phyloP scores from a whole-genome alignment of 768 basidiomycete genomes.

The Rhizopogon rudus region DNA sequence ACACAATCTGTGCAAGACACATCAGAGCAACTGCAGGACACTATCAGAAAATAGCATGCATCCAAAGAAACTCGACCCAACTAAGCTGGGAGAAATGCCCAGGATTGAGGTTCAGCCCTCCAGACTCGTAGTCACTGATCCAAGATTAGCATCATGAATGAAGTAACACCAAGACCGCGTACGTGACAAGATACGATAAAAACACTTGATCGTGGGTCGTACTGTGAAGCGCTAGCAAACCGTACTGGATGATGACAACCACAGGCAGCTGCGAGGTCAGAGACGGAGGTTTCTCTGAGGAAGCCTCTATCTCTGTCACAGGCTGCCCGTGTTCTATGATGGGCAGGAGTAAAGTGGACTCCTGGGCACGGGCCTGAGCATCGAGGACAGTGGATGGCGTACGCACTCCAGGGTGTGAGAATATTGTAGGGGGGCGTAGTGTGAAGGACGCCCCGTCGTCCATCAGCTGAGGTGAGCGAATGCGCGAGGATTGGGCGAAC shows the following conservation, averaged over 20 bases:
- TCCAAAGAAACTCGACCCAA: slow-evolving; percentile 28
- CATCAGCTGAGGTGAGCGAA: slow-evolving; percentile 20
- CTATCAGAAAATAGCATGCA: slow-evolving; percentile 6
- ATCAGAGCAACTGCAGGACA: slow-evolving; percentile 70
- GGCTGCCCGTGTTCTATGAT: slow-evolving; percentile 44
- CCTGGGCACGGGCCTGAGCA: slow-evolving; percentile 54
- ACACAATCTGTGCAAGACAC: slow-evolving; percentile 91
- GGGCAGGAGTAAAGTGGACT: slow-evolving; percentile 36
- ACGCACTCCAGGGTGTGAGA: slow-evolving; percentile 77
- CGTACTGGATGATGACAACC: slow-evolving; percentile 86
- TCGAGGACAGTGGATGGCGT: slow-evolving; percentile 73
- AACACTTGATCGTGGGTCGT: slow-evolving; percentile 91
- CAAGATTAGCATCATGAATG: background rate
- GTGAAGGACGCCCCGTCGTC: slow-evolving; percentile 35
- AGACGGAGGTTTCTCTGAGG: slow-evolving; percentile 54
- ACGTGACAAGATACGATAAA: slow-evolving; percentile 77
- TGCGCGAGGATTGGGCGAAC: slow-evolving; percentile 20
- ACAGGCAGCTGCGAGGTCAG: slow-evolving; percentile 73
- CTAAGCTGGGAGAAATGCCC: slow-evolving; percentile 91
- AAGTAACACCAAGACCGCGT: slow-evolving; percentile 7
- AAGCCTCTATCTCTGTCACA: slow-evolving; percentile 29
- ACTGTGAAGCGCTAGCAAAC: slow-evolving; percentile 80
- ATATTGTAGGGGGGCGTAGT: slow-evolving; percentile 69
- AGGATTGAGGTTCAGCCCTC: slow-evolving; percentile 89
- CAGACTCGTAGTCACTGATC: slow-evolving; percentile 68